Conservation (phyloP, 2,329 filamentous ascomycete genomes). For the Fusarium sp. region DNA sequence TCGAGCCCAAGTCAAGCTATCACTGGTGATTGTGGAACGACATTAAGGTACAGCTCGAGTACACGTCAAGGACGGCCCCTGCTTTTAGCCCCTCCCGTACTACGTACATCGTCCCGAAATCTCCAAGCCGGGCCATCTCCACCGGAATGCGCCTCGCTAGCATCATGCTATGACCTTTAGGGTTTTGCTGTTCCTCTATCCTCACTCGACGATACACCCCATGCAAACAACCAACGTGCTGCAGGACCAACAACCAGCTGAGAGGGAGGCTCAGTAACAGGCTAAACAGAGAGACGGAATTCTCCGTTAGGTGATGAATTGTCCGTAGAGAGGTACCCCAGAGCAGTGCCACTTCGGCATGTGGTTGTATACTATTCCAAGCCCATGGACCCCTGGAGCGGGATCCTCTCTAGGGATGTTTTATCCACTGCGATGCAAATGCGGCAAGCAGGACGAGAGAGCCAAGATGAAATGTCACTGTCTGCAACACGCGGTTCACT, state of each 20-base stretch:
- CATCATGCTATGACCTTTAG: neutral
- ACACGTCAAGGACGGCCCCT: neutral
- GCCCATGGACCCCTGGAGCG: neutral
- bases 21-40: neutral
- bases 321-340: neutral
- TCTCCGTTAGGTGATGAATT: neutral
- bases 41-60: neutral
- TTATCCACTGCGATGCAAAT: neutral
- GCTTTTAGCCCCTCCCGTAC: neutral
- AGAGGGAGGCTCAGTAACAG: neutral
- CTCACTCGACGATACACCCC: neutral
- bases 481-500: slow-evolving; percentile 19
- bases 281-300: neutral
- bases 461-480: neutral
- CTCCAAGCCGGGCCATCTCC: neutral
- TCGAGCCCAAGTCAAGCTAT: neutral
- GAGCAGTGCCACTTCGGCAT: slow-evolving; percentile 1
- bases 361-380: neutral
- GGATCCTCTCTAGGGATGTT: neutral
- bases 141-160: neutral
- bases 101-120: neutral
- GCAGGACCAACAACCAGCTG: neutral
- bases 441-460: slow-evolving; percentile 16
- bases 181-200: neutral
- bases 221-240: neutral